Evolutionary conservation across 495 filamentous ascomycete genomes (phyloP).

Genomic region (Tuber microsphaerosporum): DNA sequence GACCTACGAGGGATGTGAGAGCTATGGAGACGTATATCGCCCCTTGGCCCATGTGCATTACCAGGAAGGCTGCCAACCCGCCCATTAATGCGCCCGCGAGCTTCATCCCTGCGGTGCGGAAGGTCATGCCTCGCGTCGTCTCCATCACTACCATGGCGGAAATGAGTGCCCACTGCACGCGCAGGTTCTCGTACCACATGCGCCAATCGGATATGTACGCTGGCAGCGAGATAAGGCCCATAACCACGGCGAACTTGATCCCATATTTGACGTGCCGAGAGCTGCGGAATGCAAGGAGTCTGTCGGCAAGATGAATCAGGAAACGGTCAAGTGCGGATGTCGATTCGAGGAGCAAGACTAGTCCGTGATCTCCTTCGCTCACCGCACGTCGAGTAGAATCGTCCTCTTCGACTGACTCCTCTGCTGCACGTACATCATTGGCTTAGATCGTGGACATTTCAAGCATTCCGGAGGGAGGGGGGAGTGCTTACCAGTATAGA

Average conservation of each 20-base stretch:
- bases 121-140: constrained; percentile 41
- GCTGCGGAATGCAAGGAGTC: constrained; percentile 23
- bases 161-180: constrained; percentile 39
- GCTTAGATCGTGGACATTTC: background rate
- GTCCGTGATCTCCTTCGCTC: constrained; percentile 22
- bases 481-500: constrained; percentile 23
- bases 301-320: constrained; percentile 30
- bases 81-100: constrained; percentile 33
- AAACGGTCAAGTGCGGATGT: constrained; percentile 30
- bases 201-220: constrained; percentile 35
- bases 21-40: constrained; percentile 16
- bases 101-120: constrained; percentile 41
- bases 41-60: constrained; percentile 27
- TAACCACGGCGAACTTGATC: constrained; percentile 38
- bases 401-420: constrained; percentile 20
- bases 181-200: constrained; percentile 36
- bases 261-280: constrained; percentile 40
- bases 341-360: constrained; percentile 26
- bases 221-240: constrained; percentile 37
- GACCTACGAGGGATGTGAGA: constrained; percentile 30
- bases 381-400: constrained; percentile 11
- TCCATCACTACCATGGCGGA: constrained; percentile 40
- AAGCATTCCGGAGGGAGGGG: background rate
- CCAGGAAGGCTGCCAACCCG: constrained; percentile 30
- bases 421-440: background rate